A percentile compares a stretch with the other conserved stretches of the same genome.
Conservation (phyloP, 129 eudicot species). For the Artemisia annua region DNA sequence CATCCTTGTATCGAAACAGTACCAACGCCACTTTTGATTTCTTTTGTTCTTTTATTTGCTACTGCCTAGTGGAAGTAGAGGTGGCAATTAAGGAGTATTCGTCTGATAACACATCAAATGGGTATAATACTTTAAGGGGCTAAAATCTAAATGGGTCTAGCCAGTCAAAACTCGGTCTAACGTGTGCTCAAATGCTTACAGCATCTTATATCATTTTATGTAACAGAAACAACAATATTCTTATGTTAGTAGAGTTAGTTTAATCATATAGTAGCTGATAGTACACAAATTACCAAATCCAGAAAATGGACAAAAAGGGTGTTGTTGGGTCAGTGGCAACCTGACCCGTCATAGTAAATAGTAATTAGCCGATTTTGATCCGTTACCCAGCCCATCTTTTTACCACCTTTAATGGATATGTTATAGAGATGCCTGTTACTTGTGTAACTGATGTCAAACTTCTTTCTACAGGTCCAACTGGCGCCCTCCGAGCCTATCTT, state of each 20-base stretch:
- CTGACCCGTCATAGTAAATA: neutral
- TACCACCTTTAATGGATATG: neutral
- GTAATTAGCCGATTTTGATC: neutral
- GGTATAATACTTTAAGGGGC: too few relatives aligned
- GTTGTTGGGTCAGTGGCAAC: neutral
- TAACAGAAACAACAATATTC: too few relatives aligned
- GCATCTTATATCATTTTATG: too few relatives aligned
- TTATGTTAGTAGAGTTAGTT: neutral
- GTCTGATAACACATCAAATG: neutral
- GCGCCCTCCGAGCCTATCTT: slow-evolving; percentile 61
- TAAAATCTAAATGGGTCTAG: too few relatives aligned
- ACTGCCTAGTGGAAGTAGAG: slow-evolving; percentile 14
- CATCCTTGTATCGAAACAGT: too few relatives aligned
- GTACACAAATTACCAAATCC: too few relatives aligned
- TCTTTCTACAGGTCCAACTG: slow-evolving; percentile 61
- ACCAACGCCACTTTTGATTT: neutral
- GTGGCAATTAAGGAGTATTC: neutral
- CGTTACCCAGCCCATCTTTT: neutral
- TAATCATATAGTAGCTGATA: too few relatives aligned
- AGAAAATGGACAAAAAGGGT: too few relatives aligned
- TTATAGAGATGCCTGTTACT: neutral
- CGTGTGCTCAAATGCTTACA: neutral
- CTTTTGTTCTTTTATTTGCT: neutral
- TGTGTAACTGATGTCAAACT: slow-evolving; percentile 7
- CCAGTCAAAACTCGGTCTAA: too few relatives aligned